These are phyloP conservation scores for Trametes villosa DNA, from an alignment of 768 basidiomycete genomes.

Conservation along the genomic window DNA sequence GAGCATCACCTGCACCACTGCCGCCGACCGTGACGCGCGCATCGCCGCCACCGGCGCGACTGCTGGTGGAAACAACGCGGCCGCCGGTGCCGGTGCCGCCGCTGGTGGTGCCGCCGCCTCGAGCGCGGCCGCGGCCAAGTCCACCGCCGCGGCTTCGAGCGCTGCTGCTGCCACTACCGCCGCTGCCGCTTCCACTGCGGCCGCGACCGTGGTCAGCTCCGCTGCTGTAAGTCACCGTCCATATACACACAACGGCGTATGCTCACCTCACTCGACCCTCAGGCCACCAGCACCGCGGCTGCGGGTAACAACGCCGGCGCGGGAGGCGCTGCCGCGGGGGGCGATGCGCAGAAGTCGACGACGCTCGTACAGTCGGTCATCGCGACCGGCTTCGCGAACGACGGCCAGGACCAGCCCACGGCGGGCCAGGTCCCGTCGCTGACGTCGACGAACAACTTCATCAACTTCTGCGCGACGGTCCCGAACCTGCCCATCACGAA, in stretches of 20 bases:
- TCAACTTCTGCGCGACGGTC: constrained; percentile 63
- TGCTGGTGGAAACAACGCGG: neutral
- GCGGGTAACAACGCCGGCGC: constrained; percentile 22
- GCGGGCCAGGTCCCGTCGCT: constrained; percentile 59
- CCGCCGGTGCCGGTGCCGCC: constrained; percentile 19
- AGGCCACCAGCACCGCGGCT: constrained; percentile 7
- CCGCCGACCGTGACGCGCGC: constrained; percentile 49
- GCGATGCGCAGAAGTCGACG: constrained; percentile 50
- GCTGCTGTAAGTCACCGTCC: constrained; percentile 25
- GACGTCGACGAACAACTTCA: constrained; percentile 74
- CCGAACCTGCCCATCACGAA: constrained; percentile 59
- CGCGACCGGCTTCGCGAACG: constrained; percentile 55
- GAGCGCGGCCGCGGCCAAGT: constrained; percentile 2
- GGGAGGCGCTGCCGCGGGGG: constrained; percentile 2
- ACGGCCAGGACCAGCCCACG: constrained; percentile 46
- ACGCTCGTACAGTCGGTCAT: constrained; percentile 55
- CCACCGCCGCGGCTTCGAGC: constrained; percentile 8
- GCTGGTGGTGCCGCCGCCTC: neutral
- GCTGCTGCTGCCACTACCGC: constrained; percentile 7
- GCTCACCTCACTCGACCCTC: neutral
- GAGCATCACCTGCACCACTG: constrained; percentile 54
- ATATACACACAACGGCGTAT: neutral
- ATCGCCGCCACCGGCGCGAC: constrained; percentile 44
- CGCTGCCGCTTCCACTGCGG: constrained; percentile 2
- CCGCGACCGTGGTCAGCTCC: constrained; percentile 13